Conservation (phyloP, 164 flowering plant species). For the Litsea cubeba region DNA sequence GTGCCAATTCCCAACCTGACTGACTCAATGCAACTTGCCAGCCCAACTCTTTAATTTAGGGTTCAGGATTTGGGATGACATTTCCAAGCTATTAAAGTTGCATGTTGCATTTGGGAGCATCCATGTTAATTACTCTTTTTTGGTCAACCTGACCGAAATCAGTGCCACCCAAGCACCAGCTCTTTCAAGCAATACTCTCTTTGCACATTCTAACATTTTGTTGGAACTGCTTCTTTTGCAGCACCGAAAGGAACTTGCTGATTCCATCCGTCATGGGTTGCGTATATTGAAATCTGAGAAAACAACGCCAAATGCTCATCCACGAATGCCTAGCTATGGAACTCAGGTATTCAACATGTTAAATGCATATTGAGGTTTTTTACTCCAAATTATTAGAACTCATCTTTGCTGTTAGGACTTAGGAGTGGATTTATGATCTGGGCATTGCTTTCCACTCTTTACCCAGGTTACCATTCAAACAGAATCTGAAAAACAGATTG, state of each 20-base stretch:
- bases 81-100: no score
- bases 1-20: no score
- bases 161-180: no score
- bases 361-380: not conserved
- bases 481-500: constrained; percentile 77
- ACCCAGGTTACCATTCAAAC: constrained; percentile 89
- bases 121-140: no score
- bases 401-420: not conserved
- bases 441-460: constrained; percentile 1
- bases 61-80: no score
- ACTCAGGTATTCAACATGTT: constrained; percentile 57
- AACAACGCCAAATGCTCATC: constrained; percentile 44
- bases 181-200: no score
- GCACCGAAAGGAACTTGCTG: constrained; percentile 84
- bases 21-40: not conserved
- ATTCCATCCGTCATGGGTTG: constrained; percentile 72
- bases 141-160: no score
- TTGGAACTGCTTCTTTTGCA: constrained; percentile 22
- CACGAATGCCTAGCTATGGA: constrained; percentile 94
- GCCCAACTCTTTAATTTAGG: no score
- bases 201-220: not conserved
- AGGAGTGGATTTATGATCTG: not conserved
- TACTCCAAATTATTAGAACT: not conserved
- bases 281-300: constrained; percentile 65
- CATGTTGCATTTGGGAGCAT: no score